phyloP scores from a whole-genome alignment of 1,284 basidiomycete genomes.

The Vanrija sp. region DNA sequence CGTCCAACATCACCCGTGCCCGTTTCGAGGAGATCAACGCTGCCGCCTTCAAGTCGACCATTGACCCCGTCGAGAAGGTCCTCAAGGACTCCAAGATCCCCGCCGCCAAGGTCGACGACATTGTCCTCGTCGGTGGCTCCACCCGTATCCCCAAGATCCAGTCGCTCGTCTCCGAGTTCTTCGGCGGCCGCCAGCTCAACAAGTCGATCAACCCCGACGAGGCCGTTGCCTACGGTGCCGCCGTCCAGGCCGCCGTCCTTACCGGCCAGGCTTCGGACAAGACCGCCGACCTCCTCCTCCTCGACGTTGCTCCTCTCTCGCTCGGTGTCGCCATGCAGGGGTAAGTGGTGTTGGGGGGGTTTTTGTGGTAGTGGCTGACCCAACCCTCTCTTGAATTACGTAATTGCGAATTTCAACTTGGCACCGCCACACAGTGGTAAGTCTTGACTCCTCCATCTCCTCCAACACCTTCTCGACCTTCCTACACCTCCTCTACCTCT shows the following conservation, averaged over 20 bases:
- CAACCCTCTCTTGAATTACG: no score
- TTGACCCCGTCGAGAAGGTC: constrained; percentile 98
- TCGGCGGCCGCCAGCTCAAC: constrained; percentile 95
- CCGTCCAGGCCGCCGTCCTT: constrained; percentile 95
- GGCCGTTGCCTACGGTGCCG: constrained; percentile 93
- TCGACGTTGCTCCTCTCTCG: constrained; percentile 79
- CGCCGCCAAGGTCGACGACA: constrained; percentile 68
- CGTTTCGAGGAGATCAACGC: constrained; percentile 98
- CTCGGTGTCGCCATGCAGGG: constrained; percentile 57
- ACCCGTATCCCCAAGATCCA: constrained; percentile 99
- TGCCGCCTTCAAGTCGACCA: constrained; percentile 92
- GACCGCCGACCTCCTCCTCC: constrained; percentile 75
- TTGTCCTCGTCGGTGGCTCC: constrained; percentile 86
- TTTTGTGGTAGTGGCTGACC: no score
- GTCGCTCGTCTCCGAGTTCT: constrained; percentile 95
- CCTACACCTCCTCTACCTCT: no score
- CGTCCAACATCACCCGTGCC: constrained; percentile 95
- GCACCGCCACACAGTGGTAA: no score
- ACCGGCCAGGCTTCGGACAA: constrained; percentile 64
- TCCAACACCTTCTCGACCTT: no score
- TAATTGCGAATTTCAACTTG: no score
- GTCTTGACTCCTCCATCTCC: no score
- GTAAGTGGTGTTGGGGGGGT: no score
- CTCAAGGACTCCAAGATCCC: constrained; percentile 97
- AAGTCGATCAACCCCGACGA: constrained; percentile 96